Percentiles rank a stretch among this genome's conserved stretches.
Evolutionary conservation across 2,329 filamentous ascomycete genomes (phyloP).

Genomic region (Aspergillus versicolor): DNA sequence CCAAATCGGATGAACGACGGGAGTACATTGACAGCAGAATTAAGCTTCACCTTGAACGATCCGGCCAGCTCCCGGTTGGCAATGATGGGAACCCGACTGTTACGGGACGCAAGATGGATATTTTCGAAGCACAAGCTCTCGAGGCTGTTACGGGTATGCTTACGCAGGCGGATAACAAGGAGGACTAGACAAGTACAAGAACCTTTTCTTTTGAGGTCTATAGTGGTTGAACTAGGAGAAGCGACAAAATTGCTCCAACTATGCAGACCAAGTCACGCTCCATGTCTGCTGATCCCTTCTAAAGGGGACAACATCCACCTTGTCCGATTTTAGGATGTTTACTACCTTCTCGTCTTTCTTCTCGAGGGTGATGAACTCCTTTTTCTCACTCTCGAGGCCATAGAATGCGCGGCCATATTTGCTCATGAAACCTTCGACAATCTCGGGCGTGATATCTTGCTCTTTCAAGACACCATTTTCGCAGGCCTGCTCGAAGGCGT

Average conservation of each 20-base stretch:
- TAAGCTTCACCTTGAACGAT: conserved; percentile 68
- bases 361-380: conserved; percentile 56
- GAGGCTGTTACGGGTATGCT: conserved; percentile 40
- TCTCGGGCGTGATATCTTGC: conserved; percentile 55
- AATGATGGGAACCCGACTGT: conserved; percentile 35
- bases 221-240: not conserved
- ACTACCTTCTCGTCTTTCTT: conserved; percentile 57
- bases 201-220: not conserved
- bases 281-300: conserved; percentile 58
- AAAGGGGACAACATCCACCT: conserved; percentile 66
- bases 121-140: conserved; percentile 42
- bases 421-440: conserved; percentile 59
- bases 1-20: conserved; percentile 68
- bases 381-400: conserved; percentile 48
- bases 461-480: conserved; percentile 53
- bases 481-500: conserved; percentile 57
- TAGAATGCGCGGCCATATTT: conserved; percentile 60
- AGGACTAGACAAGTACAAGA: conserved; percentile 9
- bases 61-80: conserved; percentile 38
- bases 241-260: not conserved
- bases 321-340: conserved; percentile 55
- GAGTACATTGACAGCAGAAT: conserved; percentile 83
- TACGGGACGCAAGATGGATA: conserved; percentile 40
- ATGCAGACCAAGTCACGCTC: conserved; percentile 34
- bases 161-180: conserved; percentile 25